Evolutionary conservation across 2,329 filamentous ascomycete species (phyloP).

Genomic region (Helminthosporium solani): DNA sequence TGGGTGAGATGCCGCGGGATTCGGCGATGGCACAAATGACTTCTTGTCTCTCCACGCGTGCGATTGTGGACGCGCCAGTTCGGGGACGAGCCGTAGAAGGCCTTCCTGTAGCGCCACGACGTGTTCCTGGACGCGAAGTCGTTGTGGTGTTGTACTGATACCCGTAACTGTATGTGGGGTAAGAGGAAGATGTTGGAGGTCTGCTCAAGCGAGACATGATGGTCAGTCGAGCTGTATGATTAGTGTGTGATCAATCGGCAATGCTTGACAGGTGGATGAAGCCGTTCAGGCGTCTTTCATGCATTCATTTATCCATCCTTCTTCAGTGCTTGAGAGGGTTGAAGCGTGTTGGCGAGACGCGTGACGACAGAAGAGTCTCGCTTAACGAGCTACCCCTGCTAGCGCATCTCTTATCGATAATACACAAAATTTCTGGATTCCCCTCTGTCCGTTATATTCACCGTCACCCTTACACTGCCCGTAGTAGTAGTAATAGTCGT

Average conservation of each 20-base stretch:
- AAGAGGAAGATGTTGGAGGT: conserved; percentile 36
- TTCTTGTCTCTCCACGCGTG: conserved; percentile 61
- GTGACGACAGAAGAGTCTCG: background rate
- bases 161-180: conserved; percentile 35
- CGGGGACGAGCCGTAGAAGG: conserved; percentile 52
- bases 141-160: conserved; percentile 39
- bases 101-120: conserved; percentile 38
- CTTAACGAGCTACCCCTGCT: conserved; percentile 21
- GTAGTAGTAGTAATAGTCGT: conserved; percentile 3
- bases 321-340: conserved; percentile 1
- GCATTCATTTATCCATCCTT: background rate
- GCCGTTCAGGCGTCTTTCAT: too few relatives aligned
- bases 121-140: conserved; percentile 34
- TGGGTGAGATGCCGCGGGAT: conserved; percentile 81
- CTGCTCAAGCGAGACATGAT: conserved; percentile 28
- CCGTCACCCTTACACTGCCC: background rate
- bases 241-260: conserved; percentile 20
- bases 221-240: conserved; percentile 19
- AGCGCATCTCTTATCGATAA: conserved; percentile 10
- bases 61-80: conserved; percentile 60
- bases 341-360: conserved; percentile 5
- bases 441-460: background rate
- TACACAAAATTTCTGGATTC: conserved; percentile 1
- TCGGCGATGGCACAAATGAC: conserved; percentile 88
- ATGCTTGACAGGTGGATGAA: too few relatives aligned